Evolutionary conservation across 495 filamentous ascomycete species (phyloP).

Genomic region (Eremomyces bilateralis): DNA sequence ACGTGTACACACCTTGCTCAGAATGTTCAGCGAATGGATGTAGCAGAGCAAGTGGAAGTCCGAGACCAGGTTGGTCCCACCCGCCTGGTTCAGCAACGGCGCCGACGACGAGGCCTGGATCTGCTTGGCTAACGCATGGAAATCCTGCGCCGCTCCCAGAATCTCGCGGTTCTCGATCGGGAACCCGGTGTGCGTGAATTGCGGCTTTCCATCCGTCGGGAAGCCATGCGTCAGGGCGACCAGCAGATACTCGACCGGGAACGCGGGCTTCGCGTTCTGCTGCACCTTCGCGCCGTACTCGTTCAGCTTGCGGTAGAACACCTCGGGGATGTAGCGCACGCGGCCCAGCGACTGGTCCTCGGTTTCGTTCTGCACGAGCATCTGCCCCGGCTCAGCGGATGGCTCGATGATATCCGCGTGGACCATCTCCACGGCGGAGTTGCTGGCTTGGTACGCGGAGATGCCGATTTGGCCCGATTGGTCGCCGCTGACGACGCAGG

Average conservation of each 20-base stretch:
- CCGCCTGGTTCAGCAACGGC: slow-evolving; percentile 25
- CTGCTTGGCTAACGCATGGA: slow-evolving; percentile 35
- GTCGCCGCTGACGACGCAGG: slow-evolving; percentile 82
- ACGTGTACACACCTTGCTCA: slow-evolving; percentile 44
- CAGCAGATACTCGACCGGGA: slow-evolving; percentile 89
- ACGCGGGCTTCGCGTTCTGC: slow-evolving; percentile 88
- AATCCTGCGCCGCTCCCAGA: slow-evolving; percentile 64
- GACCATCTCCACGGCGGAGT: slow-evolving; percentile 92
- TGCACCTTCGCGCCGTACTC: slow-evolving; percentile 92
- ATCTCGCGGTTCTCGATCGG: slow-evolving; percentile 77
- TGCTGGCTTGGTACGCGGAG: slow-evolving; percentile 83
- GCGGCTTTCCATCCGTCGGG: slow-evolving; percentile 51
- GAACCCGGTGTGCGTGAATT: slow-evolving; percentile 51
- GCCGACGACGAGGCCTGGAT: slow-evolving; percentile 34
- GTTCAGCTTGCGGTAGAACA: slow-evolving; percentile 89
- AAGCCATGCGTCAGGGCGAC: slow-evolving; percentile 95
- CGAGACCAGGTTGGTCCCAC: slow-evolving; percentile 46
- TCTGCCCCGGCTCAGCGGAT: slow-evolving; percentile 74
- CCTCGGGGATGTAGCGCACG: slow-evolving; percentile 84
- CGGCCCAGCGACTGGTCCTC: slow-evolving; percentile 48
- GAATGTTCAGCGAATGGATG: slow-evolving; percentile 54
- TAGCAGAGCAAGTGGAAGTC: slow-evolving; percentile 89
- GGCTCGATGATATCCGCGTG: slow-evolving; percentile 87
- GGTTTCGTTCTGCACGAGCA: slow-evolving; percentile 88
- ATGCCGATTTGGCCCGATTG: slow-evolving; percentile 73